A percentile compares a stretch with the other conserved stretches of the same genome.
Evolutionary conservation across 768 basidiomycete genomes (phyloP).

Genomic region (Boletus rubroflammeus): DNA sequence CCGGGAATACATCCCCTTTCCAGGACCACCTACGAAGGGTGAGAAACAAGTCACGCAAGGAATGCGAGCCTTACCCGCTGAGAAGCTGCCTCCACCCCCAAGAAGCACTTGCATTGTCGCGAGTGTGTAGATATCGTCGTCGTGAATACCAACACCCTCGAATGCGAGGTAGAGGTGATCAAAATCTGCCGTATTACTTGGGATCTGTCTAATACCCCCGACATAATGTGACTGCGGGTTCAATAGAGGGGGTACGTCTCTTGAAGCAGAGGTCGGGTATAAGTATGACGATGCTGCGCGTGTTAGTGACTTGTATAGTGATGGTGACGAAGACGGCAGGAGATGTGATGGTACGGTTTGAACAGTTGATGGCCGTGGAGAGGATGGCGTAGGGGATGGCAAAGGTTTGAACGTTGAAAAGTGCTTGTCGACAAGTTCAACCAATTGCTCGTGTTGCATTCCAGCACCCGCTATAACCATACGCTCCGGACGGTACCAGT

Average conservation of each 20-base stretch:
- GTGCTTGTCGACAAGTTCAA: conserved; percentile 78
- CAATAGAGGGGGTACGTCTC: conserved; percentile 10
- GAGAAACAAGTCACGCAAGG: neutral
- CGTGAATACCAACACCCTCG: conserved; percentile 87
- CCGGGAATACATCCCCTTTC: conserved; percentile 99
- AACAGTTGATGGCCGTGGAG: conserved; percentile 29
- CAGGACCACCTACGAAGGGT: conserved; percentile 70
- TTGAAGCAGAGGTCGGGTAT: conserved; percentile 36
- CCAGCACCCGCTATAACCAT: conserved; percentile 96
- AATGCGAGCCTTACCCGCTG: conserved; percentile 55
- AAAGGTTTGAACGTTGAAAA: conserved; percentile 65
- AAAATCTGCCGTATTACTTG: conserved; percentile 63
- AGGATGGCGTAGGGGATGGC: conserved; percentile 21
- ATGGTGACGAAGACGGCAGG: conserved; percentile 50
- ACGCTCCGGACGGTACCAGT: conserved; percentile 90
- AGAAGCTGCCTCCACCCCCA: conserved; percentile 95
- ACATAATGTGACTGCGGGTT: conserved; percentile 59
- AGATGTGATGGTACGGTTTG: conserved; percentile 52
- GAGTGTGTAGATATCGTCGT: conserved; percentile 88
- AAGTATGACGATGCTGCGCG: conserved; percentile 76
- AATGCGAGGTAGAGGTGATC: conserved; percentile 92
- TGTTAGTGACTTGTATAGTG: conserved; percentile 62
- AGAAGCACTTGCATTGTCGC: conserved; percentile 94
- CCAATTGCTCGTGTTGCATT: conserved; percentile 84
- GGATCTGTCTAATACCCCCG: conserved; percentile 76